Evolutionary conservation across 495 filamentous ascomycete species (phyloP), one percentile per base, ranked within the genome.

Genomic region (Parmelia sp.): DNA sequence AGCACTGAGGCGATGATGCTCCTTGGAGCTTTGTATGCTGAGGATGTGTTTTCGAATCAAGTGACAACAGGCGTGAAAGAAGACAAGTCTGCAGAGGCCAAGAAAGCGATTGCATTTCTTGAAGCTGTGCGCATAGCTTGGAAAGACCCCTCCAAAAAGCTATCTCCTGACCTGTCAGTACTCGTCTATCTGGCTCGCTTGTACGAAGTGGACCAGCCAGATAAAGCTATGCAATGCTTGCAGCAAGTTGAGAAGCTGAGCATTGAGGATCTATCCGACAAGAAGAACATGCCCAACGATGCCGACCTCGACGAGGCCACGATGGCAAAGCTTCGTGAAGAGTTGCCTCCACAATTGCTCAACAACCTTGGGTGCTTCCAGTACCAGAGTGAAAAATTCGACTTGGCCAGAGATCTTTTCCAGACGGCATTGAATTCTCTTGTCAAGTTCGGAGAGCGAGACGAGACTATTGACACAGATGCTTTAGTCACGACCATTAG

Each of bases 311-410:
- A 83, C 40, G 80, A 82, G n/a, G 79, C 83, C 35, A 69, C 83
- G 33, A 83, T 82, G 60, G 77, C 79, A 37, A 77, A 76, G 33
- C 78, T 94, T 39, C 85, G 90, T 40, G 86, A 91, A 71, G 77
- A 85, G 64, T 78, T 97, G 0, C 89, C 92, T 7, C 91, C 95
- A 3, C 92, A 97, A 73, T 79, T 98, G 1, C 84, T 97, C 49
- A 97, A 96, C 79, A 97, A 98, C 71, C 95, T 98, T 73, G 94
- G 90, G 4, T 94, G 90, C 73, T 96, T 97, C 77, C 83, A 95
- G 66, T 97, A 89, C 68, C 90, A 95, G 68, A 79, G 83, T 0
- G 95, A 95, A 69, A 91, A 90, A 68, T 87, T 89, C 65, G 83
- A 86, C 27, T 77, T 83, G 57, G 92, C 95, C n/a, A 86, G 88